phyloP scores from a whole-genome alignment of 2,329 filamentous ascomycete genomes.

The Sporothrix mexicana region DNA sequence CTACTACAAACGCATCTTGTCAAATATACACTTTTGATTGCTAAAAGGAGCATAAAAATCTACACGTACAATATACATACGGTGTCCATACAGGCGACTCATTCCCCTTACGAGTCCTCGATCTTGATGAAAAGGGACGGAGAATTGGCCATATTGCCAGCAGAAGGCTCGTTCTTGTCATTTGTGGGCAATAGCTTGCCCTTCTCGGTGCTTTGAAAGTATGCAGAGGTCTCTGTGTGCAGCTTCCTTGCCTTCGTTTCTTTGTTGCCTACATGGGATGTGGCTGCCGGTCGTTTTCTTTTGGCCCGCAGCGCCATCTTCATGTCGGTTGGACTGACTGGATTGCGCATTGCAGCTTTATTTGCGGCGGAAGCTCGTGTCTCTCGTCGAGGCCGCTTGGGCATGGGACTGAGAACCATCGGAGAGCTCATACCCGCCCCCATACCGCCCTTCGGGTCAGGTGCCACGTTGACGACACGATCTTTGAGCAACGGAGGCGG shows the following conservation, averaged over 20 bases:
- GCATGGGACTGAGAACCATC: conserved; percentile 16
- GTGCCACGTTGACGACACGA: background rate
- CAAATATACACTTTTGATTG: conserved; percentile 19
- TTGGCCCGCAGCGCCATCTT: background rate
- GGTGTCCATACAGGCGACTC: background rate
- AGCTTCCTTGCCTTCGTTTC: background rate
- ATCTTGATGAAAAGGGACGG: conserved; percentile 27
- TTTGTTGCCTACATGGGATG: no score
- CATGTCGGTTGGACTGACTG: background rate
- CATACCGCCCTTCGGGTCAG: background rate
- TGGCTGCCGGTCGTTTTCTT: conserved; percentile 1
- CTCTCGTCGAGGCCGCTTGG: conserved; percentile 3
- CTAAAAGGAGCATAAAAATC: background rate
- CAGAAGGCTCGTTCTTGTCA: background rate
- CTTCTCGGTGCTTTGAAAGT: background rate
- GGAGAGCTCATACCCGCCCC: background rate
- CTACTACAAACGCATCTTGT: conserved; percentile 25
- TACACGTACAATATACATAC: conserved; percentile 12
- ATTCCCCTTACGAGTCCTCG: conserved; percentile 3
- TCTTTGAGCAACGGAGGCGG: conserved; percentile 30
- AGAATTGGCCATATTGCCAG: conserved; percentile 4
- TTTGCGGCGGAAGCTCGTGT: background rate
- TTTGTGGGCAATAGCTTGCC: no score
- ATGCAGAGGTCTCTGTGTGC: conserved; percentile 24
- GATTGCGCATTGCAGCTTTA: conserved; percentile 2